Evolutionary conservation across 768 basidiomycete species (phyloP), one percentile per base, ranked within the genome.

Genomic region (Russula sp.): DNA sequence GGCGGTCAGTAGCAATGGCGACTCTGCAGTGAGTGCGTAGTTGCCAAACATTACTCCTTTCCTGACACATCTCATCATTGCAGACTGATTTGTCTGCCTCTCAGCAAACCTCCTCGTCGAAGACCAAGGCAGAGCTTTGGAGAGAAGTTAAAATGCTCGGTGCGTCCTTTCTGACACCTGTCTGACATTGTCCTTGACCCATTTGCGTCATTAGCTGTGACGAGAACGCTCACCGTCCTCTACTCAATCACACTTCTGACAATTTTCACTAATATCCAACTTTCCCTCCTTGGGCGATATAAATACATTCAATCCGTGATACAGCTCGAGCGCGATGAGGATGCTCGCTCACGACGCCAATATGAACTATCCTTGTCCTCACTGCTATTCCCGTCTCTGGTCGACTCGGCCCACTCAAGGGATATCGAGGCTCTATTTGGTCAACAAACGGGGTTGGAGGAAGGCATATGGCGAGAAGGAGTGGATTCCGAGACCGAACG

Each of bases 91-190:
- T 65, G 52, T 48, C 63, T 53, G 36, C 65, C 40, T 61, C 68
- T 36, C 53, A 67, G 20, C 68, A 71, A 20, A 67, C 62, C 48
- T 5, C 58, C 32, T 65, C 67, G 48, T 75, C 76, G 28, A 79
- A 82, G 65, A 85, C 83, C n/a, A 94, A 88, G 72, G 83, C 82
- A 1, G 88, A 95, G 70, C 78, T 98, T 8, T 98, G 96, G 96
- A 86, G 87, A 62, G 93, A 97, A 75, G 83, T 97, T 42, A 98
- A 97, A 74, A 83, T 94, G 42, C 84, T 95, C 36, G 87, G 92
- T 88, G 71, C 53, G 83, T 78, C 58, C 30, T 53, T 20, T 9
- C 42, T 40, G n/a, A 24, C 26, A 30, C 14, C 18, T 20, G 20
- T 20, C 50, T 54, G 18, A 58, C 61, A 60, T 67, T 32, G 26